Evolutionary conservation across 23 red algal species (phyloP).

Genomic region (Gracilariopsis chorda): DNA sequence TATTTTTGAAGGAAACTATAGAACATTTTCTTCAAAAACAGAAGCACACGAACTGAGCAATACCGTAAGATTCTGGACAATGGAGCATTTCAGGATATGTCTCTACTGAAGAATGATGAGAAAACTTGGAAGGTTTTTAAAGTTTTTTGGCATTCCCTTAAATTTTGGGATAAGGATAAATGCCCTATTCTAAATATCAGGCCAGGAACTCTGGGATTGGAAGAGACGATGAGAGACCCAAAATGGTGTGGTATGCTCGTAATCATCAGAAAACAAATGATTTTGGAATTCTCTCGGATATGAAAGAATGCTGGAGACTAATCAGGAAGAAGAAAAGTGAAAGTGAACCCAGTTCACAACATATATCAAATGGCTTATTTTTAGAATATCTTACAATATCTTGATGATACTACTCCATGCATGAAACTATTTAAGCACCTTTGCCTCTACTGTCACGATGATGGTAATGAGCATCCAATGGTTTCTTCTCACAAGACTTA

Average conservation of each 20-base stretch:
- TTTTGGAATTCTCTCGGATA: neutral
- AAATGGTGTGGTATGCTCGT: neutral
- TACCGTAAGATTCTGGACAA: neutral
- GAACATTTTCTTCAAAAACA: neutral
- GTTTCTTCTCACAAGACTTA: no score
- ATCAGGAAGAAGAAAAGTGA: neutral
- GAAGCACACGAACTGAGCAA: no score
- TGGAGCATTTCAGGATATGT: neutral
- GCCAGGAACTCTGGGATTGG: neutral
- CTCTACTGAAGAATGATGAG: neutral
- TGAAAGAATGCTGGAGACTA: neutral
- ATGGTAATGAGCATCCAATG: no score
- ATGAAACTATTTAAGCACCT: neutral
- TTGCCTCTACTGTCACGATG: no score
- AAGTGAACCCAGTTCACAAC: slow-evolving; percentile 6
- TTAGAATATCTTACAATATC: neutral
- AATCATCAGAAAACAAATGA: neutral
- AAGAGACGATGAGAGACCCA: neutral
- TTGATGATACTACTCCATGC: neutral
- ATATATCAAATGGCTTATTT: neutral
- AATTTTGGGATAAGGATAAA: neutral
- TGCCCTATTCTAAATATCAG: neutral
- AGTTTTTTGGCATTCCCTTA: neutral
- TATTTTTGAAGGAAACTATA: neutral
- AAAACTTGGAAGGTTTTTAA: neutral